phyloP scores from a whole-genome alignment of 140 eudicot species.

The Stevia rebaudiana region DNA sequence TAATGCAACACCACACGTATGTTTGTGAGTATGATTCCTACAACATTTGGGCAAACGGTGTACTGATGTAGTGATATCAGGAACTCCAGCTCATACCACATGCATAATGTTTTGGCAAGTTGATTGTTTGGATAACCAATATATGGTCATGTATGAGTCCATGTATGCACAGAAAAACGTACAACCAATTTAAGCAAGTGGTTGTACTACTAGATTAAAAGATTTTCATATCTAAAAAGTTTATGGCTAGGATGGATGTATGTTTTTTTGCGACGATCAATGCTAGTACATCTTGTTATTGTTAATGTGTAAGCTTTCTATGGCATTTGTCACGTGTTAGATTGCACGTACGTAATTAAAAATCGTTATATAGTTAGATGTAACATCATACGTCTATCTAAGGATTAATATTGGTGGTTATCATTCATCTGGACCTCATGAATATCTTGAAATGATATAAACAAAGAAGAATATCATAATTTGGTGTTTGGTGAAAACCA shows the following conservation, averaged over 20 bases:
- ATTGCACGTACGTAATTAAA: too few relatives aligned
- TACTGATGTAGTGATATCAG: slow-evolving; percentile 25
- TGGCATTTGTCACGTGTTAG: slow-evolving; percentile 26
- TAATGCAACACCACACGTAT: background rate
- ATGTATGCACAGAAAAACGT: slow-evolving; percentile 14
- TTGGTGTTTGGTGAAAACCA: too few relatives aligned
- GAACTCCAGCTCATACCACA: slow-evolving; percentile 30
- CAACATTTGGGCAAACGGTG: slow-evolving; percentile 1
- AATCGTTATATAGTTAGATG: too few relatives aligned
- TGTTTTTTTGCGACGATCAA: slow-evolving; percentile 12
- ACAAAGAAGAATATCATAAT: too few relatives aligned
- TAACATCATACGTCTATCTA: too few relatives aligned
- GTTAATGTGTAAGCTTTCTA: slow-evolving; percentile 23
- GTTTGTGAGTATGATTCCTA: background rate
- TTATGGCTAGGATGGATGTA: slow-evolving; percentile 21
- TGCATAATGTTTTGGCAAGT: slow-evolving; percentile 15
- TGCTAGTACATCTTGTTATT: slow-evolving; percentile 20
- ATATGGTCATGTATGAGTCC: background rate
- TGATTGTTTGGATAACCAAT: slow-evolving; percentile 12
- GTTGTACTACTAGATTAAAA: slow-evolving; percentile 19
- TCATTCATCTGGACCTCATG: too few relatives aligned
- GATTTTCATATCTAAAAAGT: slow-evolving; percentile 11
- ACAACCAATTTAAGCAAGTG: slow-evolving; percentile 9
- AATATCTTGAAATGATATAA: too few relatives aligned
- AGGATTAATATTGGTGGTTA: too few relatives aligned